A percentile compares a stretch with the other conserved stretches of the same genome.
These are phyloP conservation scores for Proliferodiscus dingleyae DNA, from an alignment of 2,329 filamentous ascomycete genomes.

Conservation along the genomic window DNA sequence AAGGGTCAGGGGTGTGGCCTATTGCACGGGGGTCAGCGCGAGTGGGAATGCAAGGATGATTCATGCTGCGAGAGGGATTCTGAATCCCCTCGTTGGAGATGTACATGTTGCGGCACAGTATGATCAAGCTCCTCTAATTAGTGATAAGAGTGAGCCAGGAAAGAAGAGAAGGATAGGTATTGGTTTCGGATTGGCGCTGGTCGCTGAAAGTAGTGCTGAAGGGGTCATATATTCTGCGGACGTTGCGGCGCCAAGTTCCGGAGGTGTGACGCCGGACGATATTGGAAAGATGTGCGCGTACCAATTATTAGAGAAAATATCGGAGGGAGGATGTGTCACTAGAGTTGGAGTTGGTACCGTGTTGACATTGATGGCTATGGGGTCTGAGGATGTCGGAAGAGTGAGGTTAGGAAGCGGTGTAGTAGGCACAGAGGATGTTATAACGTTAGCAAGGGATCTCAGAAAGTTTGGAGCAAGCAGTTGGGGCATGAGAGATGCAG, in stretches of 20 bases:
- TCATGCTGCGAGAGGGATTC: slow-evolving; percentile 76
- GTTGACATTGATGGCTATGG: slow-evolving; percentile 94
- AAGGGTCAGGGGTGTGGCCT: slow-evolving; percentile 86
- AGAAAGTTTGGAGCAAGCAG: slow-evolving; percentile 83
- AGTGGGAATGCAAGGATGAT: slow-evolving; percentile 96
- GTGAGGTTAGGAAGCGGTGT: slow-evolving; percentile 77
- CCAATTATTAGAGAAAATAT: slow-evolving; percentile 79
- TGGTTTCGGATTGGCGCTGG: slow-evolving; percentile 84
- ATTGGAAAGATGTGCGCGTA: slow-evolving; percentile 84
- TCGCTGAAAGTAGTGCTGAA: slow-evolving; percentile 81
- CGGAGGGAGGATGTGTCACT: slow-evolving; percentile 76
- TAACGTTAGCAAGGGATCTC: slow-evolving; percentile 78
- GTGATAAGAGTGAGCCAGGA: slow-evolving; percentile 49
- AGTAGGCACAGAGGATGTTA: slow-evolving; percentile 72
- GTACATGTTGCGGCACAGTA: slow-evolving; percentile 85
- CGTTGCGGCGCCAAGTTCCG: slow-evolving; percentile 66
- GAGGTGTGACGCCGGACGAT: slow-evolving; percentile 83
- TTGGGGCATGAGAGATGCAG: slow-evolving; percentile 80
- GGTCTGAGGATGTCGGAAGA: slow-evolving; percentile 88
- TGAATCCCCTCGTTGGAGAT: slow-evolving; percentile 82
- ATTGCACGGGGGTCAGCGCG: slow-evolving; percentile 84
- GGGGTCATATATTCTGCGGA: slow-evolving; percentile 88
- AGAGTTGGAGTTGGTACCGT: slow-evolving; percentile 67
- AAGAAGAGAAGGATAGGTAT: slow-evolving; percentile 69
- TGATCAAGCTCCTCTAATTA: slow-evolving; percentile 59